Conservation (phyloP, 139 green algal species). For the Tetratostichococcus sp. region DNA sequence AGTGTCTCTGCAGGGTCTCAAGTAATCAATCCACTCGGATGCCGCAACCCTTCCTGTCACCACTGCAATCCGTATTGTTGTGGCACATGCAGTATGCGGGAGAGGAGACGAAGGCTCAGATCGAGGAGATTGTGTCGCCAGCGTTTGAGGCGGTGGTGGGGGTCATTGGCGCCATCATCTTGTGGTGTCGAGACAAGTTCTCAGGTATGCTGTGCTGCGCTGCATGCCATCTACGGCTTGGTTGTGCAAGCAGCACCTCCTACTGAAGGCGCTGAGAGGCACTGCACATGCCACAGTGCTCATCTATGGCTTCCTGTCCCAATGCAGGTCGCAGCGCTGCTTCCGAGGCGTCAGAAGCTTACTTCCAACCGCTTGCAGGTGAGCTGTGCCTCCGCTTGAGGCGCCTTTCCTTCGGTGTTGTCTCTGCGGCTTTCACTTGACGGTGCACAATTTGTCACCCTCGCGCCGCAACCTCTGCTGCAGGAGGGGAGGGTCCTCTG, state of each 20-base stretch:
- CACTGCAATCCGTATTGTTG: too few relatives aligned
- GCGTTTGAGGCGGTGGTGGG: not conserved
- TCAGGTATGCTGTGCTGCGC: not conserved
- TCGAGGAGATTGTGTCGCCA: slow-evolving; percentile 13
- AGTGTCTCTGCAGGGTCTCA: not conserved
- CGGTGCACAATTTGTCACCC: too few relatives aligned
- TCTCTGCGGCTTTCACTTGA: too few relatives aligned
- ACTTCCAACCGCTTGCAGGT: slow-evolving; percentile 7
- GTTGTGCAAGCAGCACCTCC: not conserved
- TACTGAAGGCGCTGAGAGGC: not conserved
- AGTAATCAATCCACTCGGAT: not conserved
- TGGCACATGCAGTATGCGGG: slow-evolving; percentile 30
- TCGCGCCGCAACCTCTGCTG: too few relatives aligned
- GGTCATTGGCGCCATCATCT: not conserved
- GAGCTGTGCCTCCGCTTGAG: too few relatives aligned
- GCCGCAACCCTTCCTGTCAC: slow-evolving; percentile 1
- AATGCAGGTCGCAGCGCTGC: not conserved
- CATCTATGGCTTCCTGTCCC: too few relatives aligned
- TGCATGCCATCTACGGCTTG: not conserved
- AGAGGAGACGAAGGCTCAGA: slow-evolving; percentile 22
- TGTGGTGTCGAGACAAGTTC: slow-evolving; percentile 12
- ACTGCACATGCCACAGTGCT: not conserved
- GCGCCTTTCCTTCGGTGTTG: too few relatives aligned
- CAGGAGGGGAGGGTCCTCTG: too few relatives aligned
- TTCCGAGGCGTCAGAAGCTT: not conserved